Evolutionary conservation across 75 land plant species (phyloP), one percentile per base, ranked within the genome.

Genomic region (Pinus albicaulis): DNA sequence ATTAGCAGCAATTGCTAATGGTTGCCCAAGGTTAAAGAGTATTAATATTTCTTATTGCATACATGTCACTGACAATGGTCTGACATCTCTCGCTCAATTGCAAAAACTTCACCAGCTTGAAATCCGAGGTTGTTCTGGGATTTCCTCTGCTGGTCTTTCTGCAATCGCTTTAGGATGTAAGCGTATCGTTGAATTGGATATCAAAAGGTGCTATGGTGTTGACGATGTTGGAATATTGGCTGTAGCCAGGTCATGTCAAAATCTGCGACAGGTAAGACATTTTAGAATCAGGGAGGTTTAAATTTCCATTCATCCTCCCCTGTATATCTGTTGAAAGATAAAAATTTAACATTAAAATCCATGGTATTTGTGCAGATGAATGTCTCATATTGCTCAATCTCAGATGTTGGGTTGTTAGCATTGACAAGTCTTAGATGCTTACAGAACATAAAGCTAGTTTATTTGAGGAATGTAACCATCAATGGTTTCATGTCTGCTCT

Each of bases 31-130:
- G 52, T 76, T 98, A 61, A 84, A 86, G 63, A 89, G 79, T 55
- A 78, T 98, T 11, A 92, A 91, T 72, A 25, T 95, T 10, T 86
- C 98, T 17, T 98, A 98, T 25, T 95, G 98, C 77, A 81, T 61
- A 53, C 55, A 79, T 16, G 83, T 98, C 3, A 98, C 94, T 26
- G 95, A 98, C 75, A 38, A 56, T 68, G 83, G 90, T 11, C 76
- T 98, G 55, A 31, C 34, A 52, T 82, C 88, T 20, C 41, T 98
- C 41, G 86, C 94, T 22, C 84, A 77, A 28, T 86, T 94, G 76
- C 77, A 79, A 19, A 83, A 80, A 26, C 82, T 98, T 56, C 79
- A 78, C 34, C 79, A 84, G 23, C 82, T 98, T 24, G 99, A 98
- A 79, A 48, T 86, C 48, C 86, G 99, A 59, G 91, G 96, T 55